Base-by-base conservation (phyloP, 2,329 filamentous ascomycete genomes). In the Calonectria pseudoturangicola region DNA sequence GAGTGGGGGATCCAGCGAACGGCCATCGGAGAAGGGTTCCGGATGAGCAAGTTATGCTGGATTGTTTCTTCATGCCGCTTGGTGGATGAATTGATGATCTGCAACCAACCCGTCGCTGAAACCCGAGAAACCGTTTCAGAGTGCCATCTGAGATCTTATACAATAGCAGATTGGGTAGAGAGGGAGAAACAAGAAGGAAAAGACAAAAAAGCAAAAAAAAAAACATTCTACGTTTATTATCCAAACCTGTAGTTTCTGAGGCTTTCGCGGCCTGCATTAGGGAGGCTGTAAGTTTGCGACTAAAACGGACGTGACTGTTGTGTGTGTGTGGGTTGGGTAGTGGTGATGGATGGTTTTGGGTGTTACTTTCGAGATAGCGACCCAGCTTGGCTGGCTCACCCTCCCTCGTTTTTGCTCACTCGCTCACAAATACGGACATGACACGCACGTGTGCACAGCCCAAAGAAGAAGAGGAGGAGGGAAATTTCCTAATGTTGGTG, bases 21-120 rank as follows among this genome's bases (percentile, higher is more conserved):
- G 64, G 36, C 39, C 39, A 36, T 68, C 56, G 66, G 56, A 47
- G 51, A 50, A n/a, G 33, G 39, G 54, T 43, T 63, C 56, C 50
- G 54, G 56, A 56, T 54, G 63, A 47, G 36, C 41, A 33, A 33
- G 30, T 2, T 36, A 25, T 45, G 45, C 33, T 36, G 33, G 33
- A 10, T 36, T 13, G 7, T 36, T 36, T 36, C 33, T 36, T 36
- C 33, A 36, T 36, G 33, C 33, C 10, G 10, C 33, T 39, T 27
- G 15, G 50, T 41, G 50, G 39, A 50, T 15, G 65, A 56, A 60
- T 36, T 25, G 21, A 21, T 43, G 47, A 63, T 54, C 48, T 33
- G 60, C 60, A 51, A 47, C 48, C 30, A 9, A 33, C 30, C 30
- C 30, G 30, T 65, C 43, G 62, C 45, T 48, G 47, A 50, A 39